Percentiles rank a stretch among this genome's conserved stretches.
Evolutionary conservation across 2,329 filamentous ascomycete genomes (phyloP).

Genomic region (Cercospora zeina): DNA sequence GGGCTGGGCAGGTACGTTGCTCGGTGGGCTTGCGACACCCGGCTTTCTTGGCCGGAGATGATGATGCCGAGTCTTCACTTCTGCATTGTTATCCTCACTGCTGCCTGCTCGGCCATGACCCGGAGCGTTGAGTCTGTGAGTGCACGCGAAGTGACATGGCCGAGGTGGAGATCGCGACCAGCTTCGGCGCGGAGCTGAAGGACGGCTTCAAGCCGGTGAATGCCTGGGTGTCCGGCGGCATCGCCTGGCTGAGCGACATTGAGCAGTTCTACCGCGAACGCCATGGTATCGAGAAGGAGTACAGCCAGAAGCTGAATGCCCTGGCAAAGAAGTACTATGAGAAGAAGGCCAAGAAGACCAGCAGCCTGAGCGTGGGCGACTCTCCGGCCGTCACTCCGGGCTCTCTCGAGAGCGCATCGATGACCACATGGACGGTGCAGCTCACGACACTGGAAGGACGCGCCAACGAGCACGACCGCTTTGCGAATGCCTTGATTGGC

Average conservation of each 20-base stretch:
- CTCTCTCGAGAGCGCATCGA: conserved; percentile 90
- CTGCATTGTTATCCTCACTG: conserved; percentile 1
- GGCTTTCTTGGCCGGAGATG: conserved; percentile 6
- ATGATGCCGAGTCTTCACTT: conserved; percentile 1
- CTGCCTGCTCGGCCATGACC: conserved; percentile 7
- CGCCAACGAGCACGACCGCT: conserved; percentile 85
- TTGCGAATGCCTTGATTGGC: conserved; percentile 72
- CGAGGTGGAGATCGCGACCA: conserved; percentile 77
- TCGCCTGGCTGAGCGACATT: conserved; percentile 93
- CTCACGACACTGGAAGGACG: conserved; percentile 84
- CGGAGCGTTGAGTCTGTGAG: neutral
- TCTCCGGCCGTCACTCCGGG: conserved; percentile 90
- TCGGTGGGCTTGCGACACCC: conserved; percentile 3
- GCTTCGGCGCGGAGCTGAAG: conserved; percentile 94
- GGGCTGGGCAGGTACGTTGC: conserved; percentile 4
- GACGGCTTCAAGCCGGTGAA: conserved; percentile 97
- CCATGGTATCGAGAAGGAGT: conserved; percentile 93
- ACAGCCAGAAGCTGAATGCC: conserved; percentile 80
- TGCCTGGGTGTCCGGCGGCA: conserved; percentile 83
- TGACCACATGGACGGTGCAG: conserved; percentile 96
- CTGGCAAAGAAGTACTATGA: conserved; percentile 97
- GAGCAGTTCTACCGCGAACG: conserved; percentile 97
- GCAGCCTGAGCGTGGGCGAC: conserved; percentile 87
- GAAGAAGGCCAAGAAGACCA: conserved; percentile 88
- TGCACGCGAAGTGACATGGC: conserved; percentile 58